phyloP scores from a whole-genome alignment of 2,329 filamentous ascomycete species.

The Arthrobotrys entomopaga region DNA sequence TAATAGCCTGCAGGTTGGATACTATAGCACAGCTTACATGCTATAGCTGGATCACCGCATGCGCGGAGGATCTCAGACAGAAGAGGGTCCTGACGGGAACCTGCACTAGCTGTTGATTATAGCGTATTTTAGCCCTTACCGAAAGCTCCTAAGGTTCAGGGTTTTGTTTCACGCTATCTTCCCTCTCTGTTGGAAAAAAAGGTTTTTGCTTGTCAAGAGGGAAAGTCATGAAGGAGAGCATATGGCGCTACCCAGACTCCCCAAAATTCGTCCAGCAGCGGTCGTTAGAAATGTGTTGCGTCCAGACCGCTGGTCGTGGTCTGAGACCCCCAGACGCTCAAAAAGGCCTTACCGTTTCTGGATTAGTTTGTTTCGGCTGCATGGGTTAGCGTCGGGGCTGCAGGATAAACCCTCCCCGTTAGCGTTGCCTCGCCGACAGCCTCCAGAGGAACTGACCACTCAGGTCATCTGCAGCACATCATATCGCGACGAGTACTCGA shows the following conservation, averaged over 20 bases:
- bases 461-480: neutral
- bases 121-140: neutral
- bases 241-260: neutral
- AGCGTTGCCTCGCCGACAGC: neutral
- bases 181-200: neutral
- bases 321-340: neutral
- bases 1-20: too few species aligned
- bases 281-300: conserved; percentile 12
- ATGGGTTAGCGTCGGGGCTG: neutral
- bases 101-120: too few species aligned
- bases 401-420: conserved; percentile 6
- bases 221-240: neutral
- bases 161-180: neutral
- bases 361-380: neutral
- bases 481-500: neutral
- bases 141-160: neutral
- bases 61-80: too few species aligned
- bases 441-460: neutral
- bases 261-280: neutral
- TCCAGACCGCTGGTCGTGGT: neutral
- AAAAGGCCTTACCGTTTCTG: neutral
- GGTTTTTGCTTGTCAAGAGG: too few species aligned
- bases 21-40: too few species aligned
- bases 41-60: too few species aligned
- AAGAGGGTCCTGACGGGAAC: too few species aligned